Evolutionary conservation across 345 rosid genomes (phyloP).

Genomic region (Triadica sebifera): DNA sequence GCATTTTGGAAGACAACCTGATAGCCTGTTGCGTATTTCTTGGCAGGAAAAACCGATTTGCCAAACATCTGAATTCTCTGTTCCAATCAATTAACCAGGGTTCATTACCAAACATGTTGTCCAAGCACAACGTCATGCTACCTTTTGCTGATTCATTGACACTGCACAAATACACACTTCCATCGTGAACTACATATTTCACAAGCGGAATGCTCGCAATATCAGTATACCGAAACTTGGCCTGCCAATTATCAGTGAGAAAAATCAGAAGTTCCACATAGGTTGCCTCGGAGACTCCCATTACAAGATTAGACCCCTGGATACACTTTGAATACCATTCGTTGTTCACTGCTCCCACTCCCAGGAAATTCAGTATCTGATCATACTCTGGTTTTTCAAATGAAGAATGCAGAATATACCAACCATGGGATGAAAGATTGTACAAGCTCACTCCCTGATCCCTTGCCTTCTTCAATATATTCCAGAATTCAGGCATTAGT

Average conservation of each 20-base stretch:
- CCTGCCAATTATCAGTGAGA: slow-evolving; percentile 51
- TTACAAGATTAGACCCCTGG: slow-evolving; percentile 47
- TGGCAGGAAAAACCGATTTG: slow-evolving; percentile 47
- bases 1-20: slow-evolving; percentile 15
- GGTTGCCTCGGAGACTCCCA: slow-evolving; percentile 43
- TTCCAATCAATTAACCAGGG: slow-evolving; percentile 63
- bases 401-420: slow-evolving; percentile 39
- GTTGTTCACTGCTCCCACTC: slow-evolving; percentile 35
- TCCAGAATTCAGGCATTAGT: slow-evolving; percentile 56
- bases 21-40: slow-evolving; percentile 36
- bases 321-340: slow-evolving; percentile 68
- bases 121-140: slow-evolving; percentile 21
- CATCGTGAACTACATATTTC: slow-evolving; percentile 42
- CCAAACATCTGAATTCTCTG: slow-evolving; percentile 38
- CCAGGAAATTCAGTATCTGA: slow-evolving; percentile 47
- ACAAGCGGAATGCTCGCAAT: slow-evolving; percentile 46
- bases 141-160: slow-evolving; percentile 15
- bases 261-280: slow-evolving; percentile 52
- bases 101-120: background rate
- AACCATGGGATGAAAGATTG: slow-evolving; percentile 65
- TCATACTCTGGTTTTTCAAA: slow-evolving; percentile 44
- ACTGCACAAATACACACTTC: slow-evolving; percentile 36
- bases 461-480: slow-evolving; percentile 49
- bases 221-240: slow-evolving; percentile 30
- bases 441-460: slow-evolving; percentile 44